phyloP scores from a whole-genome alignment of 495 filamentous ascomycete species.

The Letharia lupina region DNA sequence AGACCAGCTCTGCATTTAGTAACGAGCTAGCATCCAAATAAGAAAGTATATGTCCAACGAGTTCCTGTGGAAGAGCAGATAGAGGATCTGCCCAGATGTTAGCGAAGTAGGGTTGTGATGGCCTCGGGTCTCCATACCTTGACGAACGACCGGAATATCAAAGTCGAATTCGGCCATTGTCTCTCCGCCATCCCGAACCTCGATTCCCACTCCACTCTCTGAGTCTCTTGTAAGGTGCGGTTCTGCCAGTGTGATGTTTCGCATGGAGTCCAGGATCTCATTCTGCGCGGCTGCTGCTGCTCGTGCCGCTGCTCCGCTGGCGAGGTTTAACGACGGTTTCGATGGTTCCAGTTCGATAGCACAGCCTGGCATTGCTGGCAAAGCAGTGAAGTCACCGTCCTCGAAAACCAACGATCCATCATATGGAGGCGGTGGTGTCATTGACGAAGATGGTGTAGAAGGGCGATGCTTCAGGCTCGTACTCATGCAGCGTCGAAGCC shows the following conservation, averaged over 20 bases:
- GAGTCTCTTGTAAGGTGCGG: slow-evolving; percentile 44
- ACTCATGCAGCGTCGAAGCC: slow-evolving; percentile 19
- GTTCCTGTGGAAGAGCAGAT: slow-evolving; percentile 56
- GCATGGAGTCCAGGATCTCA: slow-evolving; percentile 43
- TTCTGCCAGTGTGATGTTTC: slow-evolving; percentile 27
- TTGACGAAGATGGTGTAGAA: background rate
- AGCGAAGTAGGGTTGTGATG: slow-evolving; percentile 13
- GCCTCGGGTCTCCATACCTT: slow-evolving; percentile 30
- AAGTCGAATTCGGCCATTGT: slow-evolving; percentile 36
- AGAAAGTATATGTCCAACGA: slow-evolving; percentile 62
- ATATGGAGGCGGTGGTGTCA: background rate
- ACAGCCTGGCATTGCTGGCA: slow-evolving; percentile 14
- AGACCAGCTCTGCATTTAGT: slow-evolving; percentile 53
- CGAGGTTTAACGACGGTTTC: slow-evolving; percentile 35
- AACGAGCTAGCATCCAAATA: slow-evolving; percentile 62
- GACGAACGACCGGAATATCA: slow-evolving; percentile 34
- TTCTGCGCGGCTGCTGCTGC: slow-evolving; percentile 63
- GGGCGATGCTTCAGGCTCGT: slow-evolving; percentile 13
- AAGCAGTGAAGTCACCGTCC: slow-evolving; percentile 6
- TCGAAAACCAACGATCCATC: slow-evolving; percentile 3
- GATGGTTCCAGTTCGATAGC: slow-evolving; percentile 30
- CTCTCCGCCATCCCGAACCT: slow-evolving; percentile 46
- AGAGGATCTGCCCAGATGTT: slow-evolving; percentile 52
- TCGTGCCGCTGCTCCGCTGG: slow-evolving; percentile 61
- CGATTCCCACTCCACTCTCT: slow-evolving; percentile 75